Percentiles rank a stretch among this genome's conserved stretches.
Conservation (phyloP, 768 basidiomycete species). For the Pleurotus pulmonarius region DNA sequence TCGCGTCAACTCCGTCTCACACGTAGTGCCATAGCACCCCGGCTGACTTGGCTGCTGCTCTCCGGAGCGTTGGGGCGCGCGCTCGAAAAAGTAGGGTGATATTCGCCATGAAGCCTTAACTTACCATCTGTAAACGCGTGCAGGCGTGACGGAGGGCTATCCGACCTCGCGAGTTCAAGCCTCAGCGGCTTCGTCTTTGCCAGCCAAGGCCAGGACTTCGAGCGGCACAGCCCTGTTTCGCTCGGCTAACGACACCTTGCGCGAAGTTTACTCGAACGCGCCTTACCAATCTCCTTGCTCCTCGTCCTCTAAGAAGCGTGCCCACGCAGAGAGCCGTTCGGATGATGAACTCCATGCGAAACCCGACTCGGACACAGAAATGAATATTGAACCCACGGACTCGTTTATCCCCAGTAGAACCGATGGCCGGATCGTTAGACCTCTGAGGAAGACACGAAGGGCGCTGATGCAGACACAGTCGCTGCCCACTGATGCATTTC, state of each 20-base stretch:
- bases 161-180: slow-evolving; percentile 18
- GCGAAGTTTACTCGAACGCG: slow-evolving; percentile 33
- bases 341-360: slow-evolving; percentile 17
- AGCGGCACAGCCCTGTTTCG: slow-evolving; percentile 40
- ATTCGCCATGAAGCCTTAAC: slow-evolving; percentile 23
- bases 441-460: slow-evolving; percentile 33
- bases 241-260: slow-evolving; percentile 54
- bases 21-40: slow-evolving; percentile 28
- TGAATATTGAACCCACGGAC: slow-evolving; percentile 24
- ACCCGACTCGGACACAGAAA: slow-evolving; percentile 23
- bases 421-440: slow-evolving; percentile 30
- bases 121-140: slow-evolving; percentile 13
- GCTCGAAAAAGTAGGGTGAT: slow-evolving; percentile 52
- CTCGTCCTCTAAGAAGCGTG: slow-evolving; percentile 29
- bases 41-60: slow-evolving; percentile 46
- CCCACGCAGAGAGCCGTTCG: slow-evolving; percentile 27
- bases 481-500: slow-evolving; percentile 25
- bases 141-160: slow-evolving; percentile 65
- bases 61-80: slow-evolving; percentile 56
- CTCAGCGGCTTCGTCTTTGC: slow-evolving; percentile 32
- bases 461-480: slow-evolving; percentile 31
- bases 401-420: slow-evolving; percentile 6
- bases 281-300: slow-evolving; percentile 8
- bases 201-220: slow-evolving; percentile 23
- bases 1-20: slow-evolving; percentile 10